Evolutionary conservation across 768 basidiomycete genomes (phyloP), one percentile per base, ranked within the genome.

Genomic region (Dendrothele bispora): DNA sequence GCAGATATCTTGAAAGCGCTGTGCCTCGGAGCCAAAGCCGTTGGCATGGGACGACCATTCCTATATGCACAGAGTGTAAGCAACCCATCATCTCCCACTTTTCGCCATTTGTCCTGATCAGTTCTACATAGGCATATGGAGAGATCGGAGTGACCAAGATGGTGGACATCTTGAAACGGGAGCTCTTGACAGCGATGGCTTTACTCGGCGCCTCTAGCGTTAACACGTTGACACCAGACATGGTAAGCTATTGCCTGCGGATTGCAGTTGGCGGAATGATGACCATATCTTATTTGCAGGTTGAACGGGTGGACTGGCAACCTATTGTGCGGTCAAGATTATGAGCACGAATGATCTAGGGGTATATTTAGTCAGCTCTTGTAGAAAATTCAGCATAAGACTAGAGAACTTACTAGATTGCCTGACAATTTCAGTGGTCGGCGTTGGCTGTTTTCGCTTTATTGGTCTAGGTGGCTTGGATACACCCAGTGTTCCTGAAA

Each of bases 1-100:
- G n/a, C 50, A 78, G 93, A 95, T 68, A 83, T 94, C 15, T 68
- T 97, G 40, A 97, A 95, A 64, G 93, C 93, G 0, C 68, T 95
- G 8, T 95, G 93, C 60, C 74, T 97, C 7, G 94, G 94, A 8
- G 94, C 94, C 4, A 84, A 68, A 52, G 90, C 86, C 8, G 90
- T 94, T 12, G 93, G 94, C 4, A 69, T 97, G 26, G 94, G 94
- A 1, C 74, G 94, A 14, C 77, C 88, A 12, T 90, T 94, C 73
- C 73, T 97, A 11, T 97, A 89, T 58, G 91, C 87, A 1, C 87
- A 91, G 66, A 86, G 87, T 57, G 88, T 89, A 65, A 77, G 59
- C 11, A 10, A 24, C 24, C 7, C 14, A 17, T 20, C 42, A 36
- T 22, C 17, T 37, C 22, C 54, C 32, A 30, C 46, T 11, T 24